Percentiles rank a stretch among this genome's conserved stretches.
phyloP scores from a whole-genome alignment of 371 early-diverging fungal species.

The Circinella minor region DNA sequence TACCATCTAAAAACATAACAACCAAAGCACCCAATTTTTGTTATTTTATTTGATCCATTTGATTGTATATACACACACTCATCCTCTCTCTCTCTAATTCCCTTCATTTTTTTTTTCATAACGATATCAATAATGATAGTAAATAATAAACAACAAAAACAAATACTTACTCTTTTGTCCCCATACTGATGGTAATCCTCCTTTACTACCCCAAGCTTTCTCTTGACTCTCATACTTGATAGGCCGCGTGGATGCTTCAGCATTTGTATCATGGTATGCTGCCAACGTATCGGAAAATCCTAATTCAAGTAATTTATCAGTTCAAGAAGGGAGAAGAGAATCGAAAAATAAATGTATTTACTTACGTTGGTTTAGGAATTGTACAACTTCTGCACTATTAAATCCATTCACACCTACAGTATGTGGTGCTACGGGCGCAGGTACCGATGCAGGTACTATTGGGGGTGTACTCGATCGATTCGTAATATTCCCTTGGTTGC shows the following conservation, averaged over 20 bases:
- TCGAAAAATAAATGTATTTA: background rate
- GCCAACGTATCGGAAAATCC: conserved; percentile 26
- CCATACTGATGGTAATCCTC: conserved; percentile 26
- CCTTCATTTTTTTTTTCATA: too few species aligned
- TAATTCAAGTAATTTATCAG: background rate
- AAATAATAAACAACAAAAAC: conserved; percentile 3
- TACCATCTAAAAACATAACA: conserved; percentile 15
- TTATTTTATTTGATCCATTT: background rate
- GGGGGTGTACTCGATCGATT: conserved; percentile 23
- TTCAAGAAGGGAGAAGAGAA: too few species aligned
- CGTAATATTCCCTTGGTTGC: conserved; percentile 9
- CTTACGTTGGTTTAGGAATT: conserved; percentile 31
- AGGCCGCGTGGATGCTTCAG: conserved; percentile 25
- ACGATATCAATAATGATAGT: background rate
- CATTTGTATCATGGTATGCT: conserved; percentile 24
- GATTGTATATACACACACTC: background rate
- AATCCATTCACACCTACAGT: conserved; percentile 30
- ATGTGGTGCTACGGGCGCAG: conserved; percentile 6
- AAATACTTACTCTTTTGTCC: conserved; percentile 30
- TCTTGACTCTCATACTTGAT: conserved; percentile 36
- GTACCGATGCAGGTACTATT: conserved; percentile 8
- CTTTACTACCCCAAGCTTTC: conserved; percentile 37
- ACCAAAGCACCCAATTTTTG: background rate
- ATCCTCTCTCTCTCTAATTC: background rate
- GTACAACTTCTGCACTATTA: conserved; percentile 28